Base-by-base conservation (phyloP, 2,329 filamentous ascomycete species). In the Tolypocladium pustulatum region DNA sequence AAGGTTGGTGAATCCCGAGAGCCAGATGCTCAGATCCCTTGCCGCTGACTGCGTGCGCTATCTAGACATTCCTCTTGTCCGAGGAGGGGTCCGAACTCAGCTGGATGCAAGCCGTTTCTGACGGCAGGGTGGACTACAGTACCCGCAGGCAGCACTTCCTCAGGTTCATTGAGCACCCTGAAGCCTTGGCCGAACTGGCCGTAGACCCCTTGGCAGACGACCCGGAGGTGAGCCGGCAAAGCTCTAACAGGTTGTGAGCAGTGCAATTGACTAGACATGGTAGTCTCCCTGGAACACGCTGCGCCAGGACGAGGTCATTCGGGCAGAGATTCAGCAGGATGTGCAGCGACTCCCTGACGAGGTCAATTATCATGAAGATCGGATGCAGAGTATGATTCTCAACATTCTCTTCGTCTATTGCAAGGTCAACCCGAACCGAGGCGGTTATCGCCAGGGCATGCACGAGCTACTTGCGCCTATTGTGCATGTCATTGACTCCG, bases 381-480 rank as follows among this genome's bases (percentile, higher is more conserved):
- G 80, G 17, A 90, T 89, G 1, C 94, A 97, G 71, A 81, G 79
- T 49, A 89, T 90, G 72, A 86, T 99, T 66, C 76, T 95, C 37
- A 90, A 99, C 68, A 86, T 97, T 37, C 78, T 99, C 38, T 99
- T 97, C 72, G 83, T 99, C 64, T 97, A 92, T 74, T 94, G 91
- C 75, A 97, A 96, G 72, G 81, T 95, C 57, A 90, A 97, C 68
- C 90, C 90, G 1, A 85, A 88, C 64, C 81, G 91, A 57, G 91
- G 91, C 20, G 91, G 85, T 22, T 99, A 99, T 70, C 85, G 94
- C n/a, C 94, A 99, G 75, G 94, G 94, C 13, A 99, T 99, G 93
- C 94, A 99, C 70, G 94, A 99, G 73, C 78, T 99, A 51, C 79
- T 97, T 17, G 94, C 94, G 0, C 92, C 94, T 0, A 85, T 99